A percentile compares a stretch with the other conserved stretches of the same genome.
These are phyloP conservation scores for Poa annua DNA, from an alignment of 176 grass and related monocot genomes.

Conservation along the genomic window DNA sequence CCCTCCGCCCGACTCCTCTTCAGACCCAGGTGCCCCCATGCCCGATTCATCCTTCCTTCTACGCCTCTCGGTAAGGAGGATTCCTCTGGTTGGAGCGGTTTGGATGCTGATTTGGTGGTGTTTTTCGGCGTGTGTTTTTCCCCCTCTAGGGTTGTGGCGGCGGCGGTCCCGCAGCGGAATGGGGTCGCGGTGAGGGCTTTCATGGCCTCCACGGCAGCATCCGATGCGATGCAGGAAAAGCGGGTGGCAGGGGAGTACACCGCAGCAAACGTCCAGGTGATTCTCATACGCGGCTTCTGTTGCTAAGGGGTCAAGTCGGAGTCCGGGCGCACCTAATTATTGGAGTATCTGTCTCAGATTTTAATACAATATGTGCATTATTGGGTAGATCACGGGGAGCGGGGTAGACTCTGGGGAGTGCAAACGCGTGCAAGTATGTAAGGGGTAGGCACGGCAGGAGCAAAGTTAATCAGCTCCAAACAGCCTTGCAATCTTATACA, in stretches of 20 bases:
- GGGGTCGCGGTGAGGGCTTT: slow-evolving; percentile 64
- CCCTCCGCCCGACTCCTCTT: slow-evolving; percentile 44
- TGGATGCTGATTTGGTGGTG: slow-evolving; percentile 15
- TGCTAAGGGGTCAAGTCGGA: not conserved
- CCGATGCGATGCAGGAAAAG: slow-evolving; percentile 76
- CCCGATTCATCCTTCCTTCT: not conserved
- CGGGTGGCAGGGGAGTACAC: slow-evolving; percentile 58
- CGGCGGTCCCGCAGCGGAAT: slow-evolving; percentile 15
- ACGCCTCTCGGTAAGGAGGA: not conserved
- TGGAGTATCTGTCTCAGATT: not conserved
- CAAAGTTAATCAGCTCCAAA: not conserved
- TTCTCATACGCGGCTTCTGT: slow-evolving; percentile 26
- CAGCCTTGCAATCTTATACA: not conserved
- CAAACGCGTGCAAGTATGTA: not conserved
- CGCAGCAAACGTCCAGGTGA: slow-evolving; percentile 89
- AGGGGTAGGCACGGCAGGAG: not conserved
- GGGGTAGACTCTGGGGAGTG: not conserved
- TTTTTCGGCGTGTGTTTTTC: not conserved
- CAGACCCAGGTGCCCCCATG: slow-evolving; percentile 48
- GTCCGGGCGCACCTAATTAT: not conserved
- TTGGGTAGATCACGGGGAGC: not conserved
- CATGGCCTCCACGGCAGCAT: slow-evolving; percentile 64
- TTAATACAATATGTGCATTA: not conserved
- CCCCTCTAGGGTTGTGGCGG: slow-evolving; percentile 37
- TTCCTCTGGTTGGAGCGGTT: not conserved